Conservation (phyloP, 2,329 filamentous ascomycete species). For the Fusarium domesticum region DNA sequence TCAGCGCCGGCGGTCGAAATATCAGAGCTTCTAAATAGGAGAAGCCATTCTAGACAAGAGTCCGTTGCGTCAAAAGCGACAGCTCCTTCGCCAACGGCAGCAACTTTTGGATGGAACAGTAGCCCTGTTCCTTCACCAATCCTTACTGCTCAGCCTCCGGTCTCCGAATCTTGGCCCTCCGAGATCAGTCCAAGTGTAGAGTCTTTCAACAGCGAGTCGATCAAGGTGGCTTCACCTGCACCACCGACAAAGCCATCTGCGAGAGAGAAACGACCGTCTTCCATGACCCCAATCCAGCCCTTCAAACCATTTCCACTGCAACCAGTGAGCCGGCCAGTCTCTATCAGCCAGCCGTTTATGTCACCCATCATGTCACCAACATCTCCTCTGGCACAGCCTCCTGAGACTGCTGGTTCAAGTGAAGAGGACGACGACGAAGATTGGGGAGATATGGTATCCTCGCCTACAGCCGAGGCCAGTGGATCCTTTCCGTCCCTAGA, state of each 20-base stretch:
- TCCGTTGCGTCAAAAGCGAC: slow-evolving; percentile 26
- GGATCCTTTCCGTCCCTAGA: slow-evolving; percentile 20
- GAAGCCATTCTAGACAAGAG: slow-evolving; percentile 25
- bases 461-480: slow-evolving; percentile 24
- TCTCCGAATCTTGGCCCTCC: slow-evolving; percentile 5
- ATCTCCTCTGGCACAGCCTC: slow-evolving; percentile 24
- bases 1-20: slow-evolving; percentile 50
- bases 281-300: slow-evolving; percentile 4
- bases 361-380: slow-evolving; percentile 13
- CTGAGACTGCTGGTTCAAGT: slow-evolving; percentile 14
- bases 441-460: slow-evolving; percentile 59
- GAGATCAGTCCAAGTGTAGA: slow-evolving; percentile 9
- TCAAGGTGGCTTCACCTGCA: slow-evolving; percentile 8
- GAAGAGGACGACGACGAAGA: slow-evolving; percentile 49
- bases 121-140: slow-evolving; percentile 17
- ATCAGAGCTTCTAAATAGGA: slow-evolving; percentile 33
- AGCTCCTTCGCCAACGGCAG: slow-evolving; percentile 25
- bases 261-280: neutral
- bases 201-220: slow-evolving; percentile 7
- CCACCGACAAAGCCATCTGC: neutral
- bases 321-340: slow-evolving; percentile 18
- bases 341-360: slow-evolving; percentile 9
- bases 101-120: slow-evolving; percentile 34
- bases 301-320: slow-evolving; percentile 15
- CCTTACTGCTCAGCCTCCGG: slow-evolving; percentile 15